Evolutionary conservation across 768 basidiomycete genomes (phyloP).

Genomic region (Pisolithus albus): DNA sequence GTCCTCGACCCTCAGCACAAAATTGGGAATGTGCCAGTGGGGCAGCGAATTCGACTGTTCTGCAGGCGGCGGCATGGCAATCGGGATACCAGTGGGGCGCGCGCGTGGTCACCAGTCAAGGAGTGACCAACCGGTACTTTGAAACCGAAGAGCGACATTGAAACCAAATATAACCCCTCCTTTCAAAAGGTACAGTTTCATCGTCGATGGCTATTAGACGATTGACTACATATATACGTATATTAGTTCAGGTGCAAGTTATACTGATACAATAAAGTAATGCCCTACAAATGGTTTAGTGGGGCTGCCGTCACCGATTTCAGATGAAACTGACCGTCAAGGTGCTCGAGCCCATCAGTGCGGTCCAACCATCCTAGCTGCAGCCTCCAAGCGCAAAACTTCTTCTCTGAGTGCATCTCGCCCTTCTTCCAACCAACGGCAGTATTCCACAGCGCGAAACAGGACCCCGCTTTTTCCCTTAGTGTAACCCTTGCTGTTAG

Average conservation of each 20-base stretch:
- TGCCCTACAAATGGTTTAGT: neutral
- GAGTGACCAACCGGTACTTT: too few species aligned
- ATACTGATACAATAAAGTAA: neutral
- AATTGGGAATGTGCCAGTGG: constrained; percentile 49
- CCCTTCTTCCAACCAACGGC: constrained; percentile 81
- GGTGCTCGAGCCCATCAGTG: constrained; percentile 4
- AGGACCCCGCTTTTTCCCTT: constrained; percentile 89
- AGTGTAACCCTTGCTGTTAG: constrained; percentile 53
- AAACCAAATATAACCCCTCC: neutral
- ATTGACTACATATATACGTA: too few species aligned
- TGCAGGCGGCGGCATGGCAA: constrained; percentile 14
- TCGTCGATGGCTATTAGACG: too few species aligned
- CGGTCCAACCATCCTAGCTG: constrained; percentile 43
- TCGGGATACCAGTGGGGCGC: neutral
- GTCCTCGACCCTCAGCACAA: constrained; percentile 52
- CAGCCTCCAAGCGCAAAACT: constrained; percentile 59
- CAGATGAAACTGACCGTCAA: constrained; percentile 11
- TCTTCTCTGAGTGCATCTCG: constrained; percentile 64
- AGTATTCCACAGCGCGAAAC: constrained; percentile 81
- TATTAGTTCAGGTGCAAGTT: too few species aligned
- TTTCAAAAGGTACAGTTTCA: too few species aligned
- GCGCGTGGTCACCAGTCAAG: neutral
- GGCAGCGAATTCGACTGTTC: constrained; percentile 17
- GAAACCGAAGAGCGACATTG: too few species aligned
- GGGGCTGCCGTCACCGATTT: neutral